phyloP scores from a whole-genome alignment of 2,329 filamentous ascomycete species.

The Ophiostoma populinum region DNA sequence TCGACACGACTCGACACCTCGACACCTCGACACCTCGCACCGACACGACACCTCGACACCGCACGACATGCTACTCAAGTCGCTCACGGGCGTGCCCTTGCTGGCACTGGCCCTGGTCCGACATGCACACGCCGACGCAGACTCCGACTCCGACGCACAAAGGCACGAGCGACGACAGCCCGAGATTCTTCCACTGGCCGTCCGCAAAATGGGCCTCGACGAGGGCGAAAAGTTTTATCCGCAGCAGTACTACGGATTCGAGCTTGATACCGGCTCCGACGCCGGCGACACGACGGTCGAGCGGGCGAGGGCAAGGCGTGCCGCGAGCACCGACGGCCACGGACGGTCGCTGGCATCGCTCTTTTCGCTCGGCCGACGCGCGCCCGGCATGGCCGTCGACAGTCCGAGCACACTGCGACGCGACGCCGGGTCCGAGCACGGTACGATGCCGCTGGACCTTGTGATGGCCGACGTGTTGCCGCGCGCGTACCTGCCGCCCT shows the following conservation, averaged over 20 bases:
- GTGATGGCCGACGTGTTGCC: conserved; percentile 1
- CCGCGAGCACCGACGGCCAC: conserved; percentile 1
- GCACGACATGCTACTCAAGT: no score
- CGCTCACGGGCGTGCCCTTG: no score
- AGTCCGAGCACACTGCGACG: no score
- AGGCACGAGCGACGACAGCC: conserved; percentile 3
- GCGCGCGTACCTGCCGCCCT: conserved; percentile 28
- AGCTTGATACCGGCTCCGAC: conserved; percentile 7
- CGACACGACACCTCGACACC: no score
- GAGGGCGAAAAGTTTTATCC: conserved; percentile 57
- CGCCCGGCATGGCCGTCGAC: neutral
- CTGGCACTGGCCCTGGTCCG: conserved; percentile 25
- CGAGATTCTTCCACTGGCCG: conserved; percentile 32
- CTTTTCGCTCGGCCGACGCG: conserved; percentile 6
- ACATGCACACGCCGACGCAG: conserved; percentile 20
- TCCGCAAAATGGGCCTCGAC: conserved; percentile 57
- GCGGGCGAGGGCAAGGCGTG: neutral
- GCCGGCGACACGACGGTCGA: neutral
- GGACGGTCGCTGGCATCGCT: conserved; percentile 6
- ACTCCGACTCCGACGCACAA: conserved; percentile 17
- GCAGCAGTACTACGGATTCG: conserved; percentile 40
- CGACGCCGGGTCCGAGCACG: neutral
- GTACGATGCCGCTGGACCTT: no score
- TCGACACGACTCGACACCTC: no score
- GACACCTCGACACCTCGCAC: no score